Conservation (phyloP, 1,284 basidiomycete genomes). For the Erythrobasidium hasegawianum region DNA sequence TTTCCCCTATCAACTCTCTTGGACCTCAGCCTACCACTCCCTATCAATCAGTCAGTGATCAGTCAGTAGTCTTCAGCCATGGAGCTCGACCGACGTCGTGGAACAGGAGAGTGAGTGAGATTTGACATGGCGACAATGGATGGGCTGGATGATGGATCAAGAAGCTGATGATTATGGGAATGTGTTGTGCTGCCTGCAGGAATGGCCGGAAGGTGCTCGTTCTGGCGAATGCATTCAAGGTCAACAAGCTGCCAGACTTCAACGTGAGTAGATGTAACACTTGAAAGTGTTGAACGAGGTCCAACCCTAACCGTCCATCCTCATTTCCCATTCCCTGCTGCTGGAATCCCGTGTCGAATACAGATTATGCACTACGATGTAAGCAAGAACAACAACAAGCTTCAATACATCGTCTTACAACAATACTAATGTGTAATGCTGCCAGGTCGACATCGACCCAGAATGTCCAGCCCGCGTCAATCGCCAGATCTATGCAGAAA, state of each 20-base stretch:
- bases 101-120: slow-evolving; percentile 6
- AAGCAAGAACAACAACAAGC: neutral
- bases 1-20: neutral
- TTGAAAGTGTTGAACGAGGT: too few species aligned
- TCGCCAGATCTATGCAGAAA: slow-evolving; percentile 17
- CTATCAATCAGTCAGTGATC: too few species aligned
- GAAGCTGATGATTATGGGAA: neutral
- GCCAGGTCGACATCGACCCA: slow-evolving; percentile 21
- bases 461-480: slow-evolving; percentile 26
- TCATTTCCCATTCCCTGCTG: too few species aligned
- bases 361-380: slow-evolving; percentile 33
- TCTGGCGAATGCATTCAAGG: slow-evolving; percentile 21
- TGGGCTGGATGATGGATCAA: neutral
- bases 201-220: slow-evolving; percentile 8
- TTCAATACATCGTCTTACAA: too few species aligned
- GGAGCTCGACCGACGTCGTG: slow-evolving; percentile 1
- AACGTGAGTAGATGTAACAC: slow-evolving; percentile 3
- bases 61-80: neutral
- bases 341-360: neutral
- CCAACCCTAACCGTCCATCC: too few species aligned
- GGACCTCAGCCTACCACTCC: too few species aligned
- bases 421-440: neutral
- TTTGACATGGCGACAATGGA: neutral
- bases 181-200: neutral
- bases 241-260: slow-evolving; percentile 12